These are phyloP conservation scores for Saturnispora quitensis DNA, from an alignment of 805 yeast species.

Conservation along the genomic window DNA sequence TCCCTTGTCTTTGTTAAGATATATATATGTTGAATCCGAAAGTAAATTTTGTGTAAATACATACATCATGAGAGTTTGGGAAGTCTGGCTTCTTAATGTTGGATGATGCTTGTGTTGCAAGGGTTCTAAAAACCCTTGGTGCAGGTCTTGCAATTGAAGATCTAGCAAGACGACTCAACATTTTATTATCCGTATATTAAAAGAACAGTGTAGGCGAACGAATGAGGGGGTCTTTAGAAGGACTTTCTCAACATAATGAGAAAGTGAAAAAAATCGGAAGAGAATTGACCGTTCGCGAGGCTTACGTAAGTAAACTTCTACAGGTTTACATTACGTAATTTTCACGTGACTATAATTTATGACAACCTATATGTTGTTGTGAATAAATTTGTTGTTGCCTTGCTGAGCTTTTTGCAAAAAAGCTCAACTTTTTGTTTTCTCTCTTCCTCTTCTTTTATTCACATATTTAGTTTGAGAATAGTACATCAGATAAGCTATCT, in stretches of 20 bases:
- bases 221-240: background rate
- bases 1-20: background rate
- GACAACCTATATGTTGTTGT: background rate
- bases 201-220: background rate
- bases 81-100: slow-evolving; percentile 6
- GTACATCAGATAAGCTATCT: background rate
- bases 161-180: slow-evolving; percentile 12
- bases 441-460: background rate
- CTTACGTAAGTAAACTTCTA: background rate
- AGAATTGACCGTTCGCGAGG: background rate
- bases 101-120: slow-evolving; percentile 24
- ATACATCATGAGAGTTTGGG: slow-evolving; percentile 6
- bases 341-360: background rate
- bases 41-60: background rate
- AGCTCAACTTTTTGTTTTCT: background rate
- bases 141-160: slow-evolving; percentile 4
- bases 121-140: slow-evolving; percentile 9
- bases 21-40: background rate
- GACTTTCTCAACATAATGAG: background rate
- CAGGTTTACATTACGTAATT: background rate
- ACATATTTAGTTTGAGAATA: background rate
- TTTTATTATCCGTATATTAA: background rate
- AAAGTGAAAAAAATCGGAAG: background rate
- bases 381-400: background rate
- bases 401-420: background rate